These are phyloP conservation scores for Fusarium brevicatenulatum DNA, from an alignment of 2,329 filamentous ascomycete genomes.

Conservation along the genomic window DNA sequence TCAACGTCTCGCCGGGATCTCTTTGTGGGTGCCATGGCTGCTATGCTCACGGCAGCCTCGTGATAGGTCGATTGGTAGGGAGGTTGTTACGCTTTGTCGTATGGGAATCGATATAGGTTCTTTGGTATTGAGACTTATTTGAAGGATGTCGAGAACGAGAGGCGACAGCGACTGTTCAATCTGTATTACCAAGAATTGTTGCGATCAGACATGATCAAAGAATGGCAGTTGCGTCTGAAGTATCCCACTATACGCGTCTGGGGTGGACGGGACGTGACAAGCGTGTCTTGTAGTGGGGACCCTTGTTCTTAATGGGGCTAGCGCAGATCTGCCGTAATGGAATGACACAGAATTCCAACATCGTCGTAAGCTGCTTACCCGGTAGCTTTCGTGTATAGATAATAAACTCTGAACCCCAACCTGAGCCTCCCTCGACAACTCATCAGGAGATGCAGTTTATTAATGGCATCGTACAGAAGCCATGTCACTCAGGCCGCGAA, in stretches of 20 bases:
- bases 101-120: background rate
- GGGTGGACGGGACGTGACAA: conserved; percentile 26
- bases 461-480: background rate
- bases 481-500: conserved; percentile 22
- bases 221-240: background rate
- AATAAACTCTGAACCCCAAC: conserved; percentile 4
- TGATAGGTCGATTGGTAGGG: background rate
- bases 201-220: background rate
- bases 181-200: background rate
- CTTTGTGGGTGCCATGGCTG: conserved; percentile 52
- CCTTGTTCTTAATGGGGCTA: conserved; percentile 18
- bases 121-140: background rate
- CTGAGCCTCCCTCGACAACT: background rate
- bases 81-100: background rate
- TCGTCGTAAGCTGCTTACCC: conserved; percentile 13
- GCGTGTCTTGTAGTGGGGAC: conserved; percentile 17
- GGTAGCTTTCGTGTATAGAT: conserved; percentile 3
- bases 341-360: conserved; percentile 1
- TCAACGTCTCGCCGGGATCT: conserved; percentile 53
- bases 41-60: conserved; percentile 21
- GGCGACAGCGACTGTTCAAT: background rate
- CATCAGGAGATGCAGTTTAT: background rate
- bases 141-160: no score
- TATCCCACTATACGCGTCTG: conserved; percentile 40
- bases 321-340: background rate